Evolutionary conservation across 2,329 filamentous ascomycete species (phyloP).

Genomic region (Cladobotryum mycophilum): DNA sequence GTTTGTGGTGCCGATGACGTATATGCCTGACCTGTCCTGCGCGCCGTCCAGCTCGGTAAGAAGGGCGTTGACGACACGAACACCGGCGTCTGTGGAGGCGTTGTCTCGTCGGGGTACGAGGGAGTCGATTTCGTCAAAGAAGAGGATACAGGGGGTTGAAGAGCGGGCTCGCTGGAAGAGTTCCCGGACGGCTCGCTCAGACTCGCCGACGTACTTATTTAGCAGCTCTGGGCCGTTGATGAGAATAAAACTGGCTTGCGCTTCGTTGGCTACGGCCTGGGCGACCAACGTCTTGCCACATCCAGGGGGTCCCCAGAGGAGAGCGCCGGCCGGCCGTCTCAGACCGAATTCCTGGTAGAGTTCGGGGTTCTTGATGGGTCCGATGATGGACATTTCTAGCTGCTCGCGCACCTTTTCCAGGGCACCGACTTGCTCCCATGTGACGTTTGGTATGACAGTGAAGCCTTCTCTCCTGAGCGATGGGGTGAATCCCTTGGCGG

Average conservation of each 20-base stretch:
- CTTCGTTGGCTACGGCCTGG: slow-evolving; percentile 93
- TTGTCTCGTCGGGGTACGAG: slow-evolving; percentile 80
- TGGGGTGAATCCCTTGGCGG: slow-evolving; percentile 56
- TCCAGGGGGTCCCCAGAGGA: slow-evolving; percentile 94
- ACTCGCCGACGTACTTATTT: slow-evolving; percentile 97
- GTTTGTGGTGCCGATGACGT: slow-evolving; percentile 92
- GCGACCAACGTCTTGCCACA: slow-evolving; percentile 96
- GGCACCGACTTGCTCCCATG: slow-evolving; percentile 88
- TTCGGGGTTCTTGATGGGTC: slow-evolving; percentile 78
- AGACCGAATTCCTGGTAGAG: slow-evolving; percentile 73
- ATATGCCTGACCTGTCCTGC: slow-evolving; percentile 73
- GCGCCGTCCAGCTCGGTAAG: slow-evolving; percentile 92
- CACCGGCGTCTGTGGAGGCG: slow-evolving; percentile 70
- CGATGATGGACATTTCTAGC: slow-evolving; percentile 78
- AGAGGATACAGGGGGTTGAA: slow-evolving; percentile 86
- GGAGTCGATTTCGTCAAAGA: slow-evolving; percentile 97
- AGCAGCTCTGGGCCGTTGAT: slow-evolving; percentile 94
- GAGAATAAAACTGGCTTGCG: slow-evolving; percentile 94
- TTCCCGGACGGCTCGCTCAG: slow-evolving; percentile 84
- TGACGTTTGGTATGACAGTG: slow-evolving; percentile 86
- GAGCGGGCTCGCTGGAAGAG: slow-evolving; percentile 84
- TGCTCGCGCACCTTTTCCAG: slow-evolving; percentile 72
- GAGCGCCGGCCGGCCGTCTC: slow-evolving; percentile 73
- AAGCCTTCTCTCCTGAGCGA: slow-evolving; percentile 86
- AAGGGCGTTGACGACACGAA: slow-evolving; percentile 88